Base-by-base conservation (phyloP, 2,329 filamentous ascomycete species). In the Emmonsia crescens region DNA sequence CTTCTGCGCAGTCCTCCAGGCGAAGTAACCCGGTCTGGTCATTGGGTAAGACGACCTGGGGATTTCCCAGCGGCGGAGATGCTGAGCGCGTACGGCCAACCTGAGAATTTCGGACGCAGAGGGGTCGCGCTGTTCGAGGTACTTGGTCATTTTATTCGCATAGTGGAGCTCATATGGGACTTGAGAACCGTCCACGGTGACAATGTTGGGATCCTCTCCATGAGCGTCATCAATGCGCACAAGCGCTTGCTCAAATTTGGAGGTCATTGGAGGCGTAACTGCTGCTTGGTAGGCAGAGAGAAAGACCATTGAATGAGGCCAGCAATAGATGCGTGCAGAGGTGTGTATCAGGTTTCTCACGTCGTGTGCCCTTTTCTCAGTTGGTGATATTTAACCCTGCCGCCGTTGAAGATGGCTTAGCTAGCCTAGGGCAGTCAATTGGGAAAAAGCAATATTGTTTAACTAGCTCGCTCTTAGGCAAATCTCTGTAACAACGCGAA, bases 21-120 rank as follows among this genome's bases (percentile, higher is more conserved):
- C 79, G 65, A 91, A 83, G 73, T 96, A 95, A 10, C 91, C 91
- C 0, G 83, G 71, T 66, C 87, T 85, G 0, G 86, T 92, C 79
- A 85, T 85, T 6, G 90, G 89, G 74, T 89, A 93, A 44, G 80
- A 83, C 65, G 79, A 77, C 57, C 90, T 86, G 0, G 89, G 89
- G 1, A 93, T 83, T 75, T 95, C 89, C 90, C 90, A 96, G 75
- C 89, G 85, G 60, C 86, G 83, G 69, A 95, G 89, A 74, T 96
- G 91, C 73, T 95, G 91, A 12, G 89, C 90, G 66, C 89, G 86
- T 66, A 91, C 88, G 21, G 91, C 91, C 55, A 94, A 80, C 64
- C 84, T 84, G 60, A 96, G 79, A 29, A 83, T 75, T 1, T 86
- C 85, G 1, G 87, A 85, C 1, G 89, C 85, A 33, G 78, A 67